Evolutionary conservation across 306 rosid genomes (phyloP).

Genomic region (Vigna reflexopilosa): DNA sequence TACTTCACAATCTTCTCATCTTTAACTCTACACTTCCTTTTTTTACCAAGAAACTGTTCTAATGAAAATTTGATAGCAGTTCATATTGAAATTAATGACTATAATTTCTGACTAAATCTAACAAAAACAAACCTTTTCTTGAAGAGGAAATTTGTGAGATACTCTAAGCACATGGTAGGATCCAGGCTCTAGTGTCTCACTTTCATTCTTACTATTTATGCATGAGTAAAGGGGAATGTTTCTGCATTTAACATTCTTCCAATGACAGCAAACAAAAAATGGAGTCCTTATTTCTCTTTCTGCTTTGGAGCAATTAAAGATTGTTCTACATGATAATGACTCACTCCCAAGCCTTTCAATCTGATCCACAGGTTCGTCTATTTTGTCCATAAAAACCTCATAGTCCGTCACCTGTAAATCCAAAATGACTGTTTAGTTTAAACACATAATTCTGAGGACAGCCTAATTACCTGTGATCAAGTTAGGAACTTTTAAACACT

Average conservation of each 20-base stretch:
- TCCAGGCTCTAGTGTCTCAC: constrained; percentile 59
- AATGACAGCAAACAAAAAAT: constrained; percentile 60
- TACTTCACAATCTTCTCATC: constrained; percentile 31
- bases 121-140: constrained; percentile 60
- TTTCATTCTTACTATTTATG: constrained; percentile 47
- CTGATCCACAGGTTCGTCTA: constrained; percentile 50
- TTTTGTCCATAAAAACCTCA: constrained; percentile 67
- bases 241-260: constrained; percentile 63
- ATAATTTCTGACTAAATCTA: constrained; percentile 24
- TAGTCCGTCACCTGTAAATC: constrained; percentile 72
- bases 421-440: constrained; percentile 6
- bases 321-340: constrained; percentile 67
- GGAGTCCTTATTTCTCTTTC: constrained; percentile 50
- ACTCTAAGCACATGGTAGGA: constrained; percentile 71
- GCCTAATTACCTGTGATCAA: neutral
- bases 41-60: constrained; percentile 35
- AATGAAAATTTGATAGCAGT: constrained; percentile 32
- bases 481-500: neutral
- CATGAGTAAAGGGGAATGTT: constrained; percentile 52
- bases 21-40: neutral
- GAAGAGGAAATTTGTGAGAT: constrained; percentile 77
- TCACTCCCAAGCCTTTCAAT: constrained; percentile 45
- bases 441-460: neutral
- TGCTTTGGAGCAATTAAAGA: constrained; percentile 57
- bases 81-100: constrained; percentile 25